Percentiles rank a stretch among this genome's conserved stretches.
phyloP scores from a whole-genome alignment of 768 basidiomycete genomes.

The Psilocybe cyanescens region DNA sequence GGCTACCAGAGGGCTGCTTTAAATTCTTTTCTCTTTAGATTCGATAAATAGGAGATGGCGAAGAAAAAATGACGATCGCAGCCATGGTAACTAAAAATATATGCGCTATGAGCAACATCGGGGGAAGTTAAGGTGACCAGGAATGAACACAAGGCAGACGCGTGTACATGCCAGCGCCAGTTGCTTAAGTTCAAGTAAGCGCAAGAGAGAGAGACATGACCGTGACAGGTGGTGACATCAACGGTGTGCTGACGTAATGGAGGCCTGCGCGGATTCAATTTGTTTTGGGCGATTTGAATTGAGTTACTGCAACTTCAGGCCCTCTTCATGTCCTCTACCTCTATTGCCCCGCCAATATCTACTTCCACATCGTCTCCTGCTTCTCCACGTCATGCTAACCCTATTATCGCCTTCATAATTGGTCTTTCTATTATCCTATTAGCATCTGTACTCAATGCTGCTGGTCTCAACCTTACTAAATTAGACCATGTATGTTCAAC shows the following conservation, averaged over 20 bases:
- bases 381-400: conserved; percentile 38
- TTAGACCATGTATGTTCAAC: conserved; percentile 76
- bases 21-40: no score
- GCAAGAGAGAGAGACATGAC: no score
- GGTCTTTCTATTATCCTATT: conserved; percentile 85
- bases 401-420: conserved; percentile 78
- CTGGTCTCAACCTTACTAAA: conserved; percentile 94
- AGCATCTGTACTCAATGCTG: conserved; percentile 87
- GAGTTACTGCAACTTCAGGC: not conserved
- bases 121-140: no score
- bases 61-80: no score
- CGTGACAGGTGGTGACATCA: no score
- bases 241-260: conserved; percentile 1
- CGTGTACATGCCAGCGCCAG: no score
- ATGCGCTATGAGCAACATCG: no score
- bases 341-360: conserved; percentile 12
- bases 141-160: no score
- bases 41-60: no score
- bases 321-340: conserved; percentile 22
- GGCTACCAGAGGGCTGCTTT: no score
- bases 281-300: not conserved
- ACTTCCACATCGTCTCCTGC: conserved; percentile 20
- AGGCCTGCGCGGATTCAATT: not conserved
- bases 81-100: no score
- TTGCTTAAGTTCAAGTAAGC: no score